Conservation (phyloP, 495 filamentous ascomycete species). For the Staphylotrichum tortipilum region DNA sequence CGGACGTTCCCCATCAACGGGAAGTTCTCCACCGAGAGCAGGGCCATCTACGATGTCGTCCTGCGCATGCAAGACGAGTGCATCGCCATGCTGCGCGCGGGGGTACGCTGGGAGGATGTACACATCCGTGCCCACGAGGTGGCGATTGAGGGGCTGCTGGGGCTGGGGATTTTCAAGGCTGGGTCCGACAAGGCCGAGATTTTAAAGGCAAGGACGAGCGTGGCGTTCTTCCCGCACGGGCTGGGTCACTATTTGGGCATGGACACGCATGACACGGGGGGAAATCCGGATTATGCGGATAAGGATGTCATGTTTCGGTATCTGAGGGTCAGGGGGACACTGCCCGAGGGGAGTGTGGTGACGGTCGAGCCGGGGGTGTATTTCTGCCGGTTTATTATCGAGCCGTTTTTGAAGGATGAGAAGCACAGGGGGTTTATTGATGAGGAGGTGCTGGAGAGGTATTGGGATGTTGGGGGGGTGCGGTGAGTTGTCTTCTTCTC, state of each 20-base stretch:
- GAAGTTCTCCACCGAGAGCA: constrained; percentile 61
- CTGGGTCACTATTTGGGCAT: constrained; percentile 88
- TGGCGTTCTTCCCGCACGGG: constrained; percentile 88
- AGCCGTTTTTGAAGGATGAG: constrained; percentile 64
- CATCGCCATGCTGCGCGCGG: constrained; percentile 64
- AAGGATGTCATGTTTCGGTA: constrained; percentile 78
- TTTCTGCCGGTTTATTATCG: constrained; percentile 89
- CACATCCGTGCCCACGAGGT: constrained; percentile 71
- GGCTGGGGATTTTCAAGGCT: constrained; percentile 68
- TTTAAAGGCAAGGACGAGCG: constrained; percentile 61
- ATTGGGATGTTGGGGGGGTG: constrained; percentile 87
- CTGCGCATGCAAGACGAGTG: constrained; percentile 74
- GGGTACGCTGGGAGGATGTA: constrained; percentile 76
- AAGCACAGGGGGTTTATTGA: constrained; percentile 68
- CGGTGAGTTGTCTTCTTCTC: constrained; percentile 42
- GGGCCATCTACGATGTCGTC: constrained; percentile 78
- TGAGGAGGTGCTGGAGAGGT: constrained; percentile 60
- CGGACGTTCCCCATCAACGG: constrained; percentile 77
- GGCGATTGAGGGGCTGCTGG: constrained; percentile 69
- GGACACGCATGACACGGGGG: constrained; percentile 91
- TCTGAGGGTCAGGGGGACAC: constrained; percentile 65
- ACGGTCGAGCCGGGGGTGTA: constrained; percentile 93
- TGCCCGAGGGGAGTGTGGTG: constrained; percentile 71
- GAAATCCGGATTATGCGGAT: constrained; percentile 78
- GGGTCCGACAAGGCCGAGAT: constrained; percentile 61